A percentile compares a stretch with the other conserved stretches of the same genome.
phyloP scores from a whole-genome alignment of 768 basidiomycete genomes.

The Fomitopsis pulvina region DNA sequence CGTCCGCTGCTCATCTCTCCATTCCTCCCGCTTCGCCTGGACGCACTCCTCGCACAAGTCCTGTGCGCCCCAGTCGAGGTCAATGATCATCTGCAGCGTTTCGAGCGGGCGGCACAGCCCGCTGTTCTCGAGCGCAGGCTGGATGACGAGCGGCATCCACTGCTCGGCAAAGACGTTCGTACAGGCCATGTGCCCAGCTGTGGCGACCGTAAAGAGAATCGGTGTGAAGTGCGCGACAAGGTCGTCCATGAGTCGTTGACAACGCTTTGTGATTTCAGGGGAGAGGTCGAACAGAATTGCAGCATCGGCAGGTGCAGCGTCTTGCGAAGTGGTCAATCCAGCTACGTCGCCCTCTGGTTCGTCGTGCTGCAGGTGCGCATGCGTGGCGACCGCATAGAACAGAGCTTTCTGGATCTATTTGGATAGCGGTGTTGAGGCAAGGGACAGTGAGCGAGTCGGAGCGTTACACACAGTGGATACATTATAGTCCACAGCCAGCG shows the following conservation, averaged over 20 bases:
- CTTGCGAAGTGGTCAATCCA: not conserved
- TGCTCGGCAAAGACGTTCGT: slow-evolving; percentile 64
- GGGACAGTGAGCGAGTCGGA: not conserved
- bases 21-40: slow-evolving; percentile 55
- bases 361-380: slow-evolving; percentile 46
- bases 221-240: slow-evolving; percentile 68
- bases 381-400: slow-evolving; percentile 58
- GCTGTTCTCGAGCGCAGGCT: slow-evolving; percentile 53
- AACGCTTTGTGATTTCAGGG: slow-evolving; percentile 21
- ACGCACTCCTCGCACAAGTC: slow-evolving; percentile 58
- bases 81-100: slow-evolving; percentile 52
- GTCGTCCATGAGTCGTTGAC: slow-evolving; percentile 22
- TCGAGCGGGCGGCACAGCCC: slow-evolving; percentile 70
- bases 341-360: slow-evolving; percentile 15
- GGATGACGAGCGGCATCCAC: slow-evolving; percentile 69
- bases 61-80: slow-evolving; percentile 47
- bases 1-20: slow-evolving; percentile 50
- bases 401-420: slow-evolving; percentile 55
- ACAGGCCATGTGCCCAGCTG: slow-evolving; percentile 68
- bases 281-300: slow-evolving; percentile 12
- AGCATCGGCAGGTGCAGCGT: slow-evolving; percentile 1
- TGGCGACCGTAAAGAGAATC: slow-evolving; percentile 61
- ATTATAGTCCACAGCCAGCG: slow-evolving; percentile 40
- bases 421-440: not conserved
- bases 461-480: slow-evolving; percentile 40